phyloP scores from a whole-genome alignment of 306 rosid genomes.

The Vigna angularis region DNA sequence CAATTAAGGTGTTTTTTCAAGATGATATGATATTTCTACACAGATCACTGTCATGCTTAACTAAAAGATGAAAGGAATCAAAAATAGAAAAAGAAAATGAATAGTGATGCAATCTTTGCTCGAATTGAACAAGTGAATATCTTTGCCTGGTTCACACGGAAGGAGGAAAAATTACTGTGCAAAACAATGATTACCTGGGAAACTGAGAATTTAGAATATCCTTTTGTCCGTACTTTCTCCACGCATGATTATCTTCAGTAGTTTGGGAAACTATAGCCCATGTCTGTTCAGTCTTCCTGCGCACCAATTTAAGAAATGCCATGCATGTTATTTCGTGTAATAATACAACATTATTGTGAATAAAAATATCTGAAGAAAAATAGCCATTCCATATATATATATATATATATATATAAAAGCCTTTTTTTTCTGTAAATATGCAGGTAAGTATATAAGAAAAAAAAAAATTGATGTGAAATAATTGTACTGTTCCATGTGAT shows the following conservation, averaged over 20 bases:
- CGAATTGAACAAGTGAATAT: background rate
- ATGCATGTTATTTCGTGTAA: slow-evolving; percentile 36
- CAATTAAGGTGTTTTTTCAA: slow-evolving; percentile 3
- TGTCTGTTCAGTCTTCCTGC: slow-evolving; percentile 65
- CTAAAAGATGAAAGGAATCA: background rate
- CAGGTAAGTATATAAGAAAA: background rate
- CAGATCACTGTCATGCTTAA: slow-evolving; percentile 5
- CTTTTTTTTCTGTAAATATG: background rate
- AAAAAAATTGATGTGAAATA: background rate
- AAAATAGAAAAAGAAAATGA: background rate
- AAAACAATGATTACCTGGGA: slow-evolving; percentile 67
- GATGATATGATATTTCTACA: background rate
- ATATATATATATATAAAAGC: background rate
- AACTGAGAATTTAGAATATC: slow-evolving; percentile 68
- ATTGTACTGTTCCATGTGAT: background rate
- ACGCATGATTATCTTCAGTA: slow-evolving; percentile 62
- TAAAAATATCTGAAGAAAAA: background rate
- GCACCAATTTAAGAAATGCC: slow-evolving; percentile 24
- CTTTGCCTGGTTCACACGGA: background rate
- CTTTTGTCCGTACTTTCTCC: slow-evolving; percentile 98
- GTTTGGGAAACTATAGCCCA: slow-evolving; percentile 33
- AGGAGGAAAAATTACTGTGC: background rate
- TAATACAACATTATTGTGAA: background rate
- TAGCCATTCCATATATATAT: background rate
- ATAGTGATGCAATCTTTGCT: background rate